Base-by-base conservation (phyloP, 176 grass and related monocot species). In the Melocanna baccifera region DNA sequence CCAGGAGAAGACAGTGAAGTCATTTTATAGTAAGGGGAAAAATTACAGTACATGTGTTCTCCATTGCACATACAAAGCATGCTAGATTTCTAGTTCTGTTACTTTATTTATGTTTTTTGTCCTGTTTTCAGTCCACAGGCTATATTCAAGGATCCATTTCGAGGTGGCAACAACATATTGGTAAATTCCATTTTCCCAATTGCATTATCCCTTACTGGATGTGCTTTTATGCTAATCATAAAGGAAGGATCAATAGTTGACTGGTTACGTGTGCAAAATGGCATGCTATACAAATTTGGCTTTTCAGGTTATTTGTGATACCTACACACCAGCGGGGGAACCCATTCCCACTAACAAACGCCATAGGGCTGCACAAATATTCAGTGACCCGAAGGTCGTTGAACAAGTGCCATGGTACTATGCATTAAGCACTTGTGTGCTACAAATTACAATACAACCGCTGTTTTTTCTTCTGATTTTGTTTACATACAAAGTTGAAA, bases 1-100 rank as follows among this genome's bases (percentile, higher is more conserved):
- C 97, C 97, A 8, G 97, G 97, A 83, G 90, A 92, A 86, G 97
- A 99, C 75, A 99, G 97, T 88, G 97, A 96, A 96, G 97, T 99
- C 67, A 99, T 99, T 52, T 78, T 99, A 94, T 96, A 99, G 97
- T 99, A 92, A 89, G 95, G 0, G 53, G 48, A 4, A 26, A 6
- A 42, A 43, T 75, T 58, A 20, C 51, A 75, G 25, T 62, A 0
- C 5, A 82, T 79, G 15, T 9, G 8, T 20, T 50, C 45, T 47
- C 84, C 57, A 57, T 61, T 64, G 78, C 4, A 1, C 45, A 62
- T 25, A 6, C 32, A 56, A 66, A 80, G 0, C 15, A 48, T 68
- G 37, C 29, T 66, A 8, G 9, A 65, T 52, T 26, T 84, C 3
- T 36, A 3, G 1, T 9, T 48, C 18, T 61, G 61, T 52, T 67